A percentile compares a stretch with the other conserved stretches of the same genome.
phyloP scores from a whole-genome alignment of 1,139 yeast genomes.

The Yamadazyma mexicana region DNA sequence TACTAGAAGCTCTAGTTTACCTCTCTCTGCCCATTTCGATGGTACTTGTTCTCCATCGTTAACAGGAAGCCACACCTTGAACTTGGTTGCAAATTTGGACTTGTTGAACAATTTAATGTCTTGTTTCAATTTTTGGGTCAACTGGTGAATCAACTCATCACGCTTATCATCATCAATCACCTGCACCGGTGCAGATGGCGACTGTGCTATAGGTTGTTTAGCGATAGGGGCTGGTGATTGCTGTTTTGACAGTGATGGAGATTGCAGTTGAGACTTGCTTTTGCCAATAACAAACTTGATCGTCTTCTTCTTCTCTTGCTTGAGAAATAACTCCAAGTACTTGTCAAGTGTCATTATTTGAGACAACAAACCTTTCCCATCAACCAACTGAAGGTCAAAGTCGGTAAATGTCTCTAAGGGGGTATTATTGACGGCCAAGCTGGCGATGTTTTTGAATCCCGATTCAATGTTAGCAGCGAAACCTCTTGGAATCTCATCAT shows the following conservation, averaged over 20 bases:
- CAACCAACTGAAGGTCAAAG: constrained; percentile 36
- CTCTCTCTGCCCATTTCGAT: constrained; percentile 20
- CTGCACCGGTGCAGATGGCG: constrained; percentile 3
- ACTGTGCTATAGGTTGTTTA: constrained; percentile 6
- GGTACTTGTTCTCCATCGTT: constrained; percentile 16
- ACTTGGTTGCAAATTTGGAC: constrained; percentile 22
- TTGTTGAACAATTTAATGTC: constrained; percentile 28
- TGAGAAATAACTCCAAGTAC: constrained; percentile 56
- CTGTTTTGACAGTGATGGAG: background rate
- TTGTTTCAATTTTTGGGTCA: constrained; percentile 23
- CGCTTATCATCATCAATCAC: constrained; percentile 16
- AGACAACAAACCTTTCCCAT: constrained; percentile 51
- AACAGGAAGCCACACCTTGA: constrained; percentile 23
- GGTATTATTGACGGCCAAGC: constrained; percentile 23
- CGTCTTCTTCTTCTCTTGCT: constrained; percentile 56
- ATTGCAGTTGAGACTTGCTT: constrained; percentile 6
- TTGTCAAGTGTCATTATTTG: constrained; percentile 57
- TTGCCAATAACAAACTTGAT: constrained; percentile 28
- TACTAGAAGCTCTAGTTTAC: constrained; percentile 20
- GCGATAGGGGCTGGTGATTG: background rate
- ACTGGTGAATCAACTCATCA: constrained; percentile 20
- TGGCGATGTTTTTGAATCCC: constrained; percentile 58
- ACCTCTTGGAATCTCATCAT: constrained; percentile 73
- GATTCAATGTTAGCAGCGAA: constrained; percentile 63
- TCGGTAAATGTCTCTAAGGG: constrained; percentile 6